Conservation (phyloP, 805 yeast species). For the Candida tallmaniae region DNA sequence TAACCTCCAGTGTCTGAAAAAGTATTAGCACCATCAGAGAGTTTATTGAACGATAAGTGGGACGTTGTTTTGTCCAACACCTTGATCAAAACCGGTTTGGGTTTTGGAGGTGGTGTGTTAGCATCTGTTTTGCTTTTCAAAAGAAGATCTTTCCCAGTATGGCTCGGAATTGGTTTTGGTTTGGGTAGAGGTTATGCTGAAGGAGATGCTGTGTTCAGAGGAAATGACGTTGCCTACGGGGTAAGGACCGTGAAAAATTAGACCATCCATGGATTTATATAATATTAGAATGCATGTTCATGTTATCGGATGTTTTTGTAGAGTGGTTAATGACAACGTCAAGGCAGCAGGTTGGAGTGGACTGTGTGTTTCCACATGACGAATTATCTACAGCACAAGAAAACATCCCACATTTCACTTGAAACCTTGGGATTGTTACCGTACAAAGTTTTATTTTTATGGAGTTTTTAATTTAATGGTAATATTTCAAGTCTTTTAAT, state of each 20-base stretch:
- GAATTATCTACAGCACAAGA: no score
- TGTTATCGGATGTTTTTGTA: no score
- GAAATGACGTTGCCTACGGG: constrained; percentile 70
- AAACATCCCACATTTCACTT: no score
- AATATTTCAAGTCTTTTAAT: no score
- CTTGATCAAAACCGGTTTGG: constrained; percentile 90
- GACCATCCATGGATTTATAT: no score
- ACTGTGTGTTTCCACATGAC: no score
- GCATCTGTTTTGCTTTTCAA: constrained; percentile 85
- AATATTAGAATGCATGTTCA: constrained; percentile 1
- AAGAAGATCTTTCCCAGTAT: constrained; percentile 96
- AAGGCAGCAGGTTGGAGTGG: no score
- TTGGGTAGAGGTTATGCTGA: constrained; percentile 97
- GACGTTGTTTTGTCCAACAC: constrained; percentile 94
- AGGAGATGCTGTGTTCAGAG: constrained; percentile 95
- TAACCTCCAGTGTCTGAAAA: constrained; percentile 19
- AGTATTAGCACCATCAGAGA: constrained; percentile 46
- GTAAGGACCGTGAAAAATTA: constrained; percentile 55
- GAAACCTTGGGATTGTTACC: no score
- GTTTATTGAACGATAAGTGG: constrained; percentile 74
- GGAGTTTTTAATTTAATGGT: no score
- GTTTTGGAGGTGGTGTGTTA: constrained; percentile 94
- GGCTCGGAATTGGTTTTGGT: constrained; percentile 97
- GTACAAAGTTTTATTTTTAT: no score
- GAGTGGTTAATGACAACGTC: no score